Evolutionary conservation across 345 rosid genomes (phyloP).

Genomic region (Gossypium stocksii): DNA sequence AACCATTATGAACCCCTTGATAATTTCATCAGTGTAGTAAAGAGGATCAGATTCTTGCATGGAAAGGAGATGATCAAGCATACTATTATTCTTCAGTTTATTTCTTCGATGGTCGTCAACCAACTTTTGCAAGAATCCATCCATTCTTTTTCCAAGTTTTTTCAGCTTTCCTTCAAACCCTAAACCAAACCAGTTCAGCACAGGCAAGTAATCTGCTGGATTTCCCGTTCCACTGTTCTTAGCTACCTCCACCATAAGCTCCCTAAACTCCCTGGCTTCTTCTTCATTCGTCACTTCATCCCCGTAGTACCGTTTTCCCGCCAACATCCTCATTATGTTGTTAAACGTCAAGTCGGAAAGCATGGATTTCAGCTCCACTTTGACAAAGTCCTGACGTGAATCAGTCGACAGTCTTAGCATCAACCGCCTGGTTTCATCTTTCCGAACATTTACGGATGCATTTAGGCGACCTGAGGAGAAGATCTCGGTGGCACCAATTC

Average conservation of each 20-base stretch:
- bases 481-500: constrained; percentile 38
- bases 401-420: constrained; percentile 29
- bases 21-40: constrained; percentile 48
- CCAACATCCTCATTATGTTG: constrained; percentile 36
- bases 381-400: constrained; percentile 19
- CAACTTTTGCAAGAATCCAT: constrained; percentile 42
- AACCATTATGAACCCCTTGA: constrained; percentile 49
- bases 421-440: constrained; percentile 42
- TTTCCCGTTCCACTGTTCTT: constrained; percentile 21
- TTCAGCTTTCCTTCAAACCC: constrained; percentile 32
- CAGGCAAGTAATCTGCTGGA: constrained; percentile 37
- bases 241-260: constrained; percentile 21
- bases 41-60: constrained; percentile 45
- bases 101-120: constrained; percentile 41
- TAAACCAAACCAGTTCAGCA: constrained; percentile 29
- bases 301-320: constrained; percentile 54
- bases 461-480: constrained; percentile 50
- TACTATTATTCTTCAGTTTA: constrained; percentile 29
- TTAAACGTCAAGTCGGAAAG: constrained; percentile 34
- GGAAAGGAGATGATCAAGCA: constrained; percentile 55
- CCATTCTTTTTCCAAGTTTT: constrained; percentile 29
- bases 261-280: constrained; percentile 33
- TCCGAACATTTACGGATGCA: constrained; percentile 24
- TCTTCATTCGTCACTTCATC: constrained; percentile 35
- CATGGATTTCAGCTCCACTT: constrained; percentile 40